Base-by-base conservation (phyloP, 2,329 filamentous ascomycete genomes). In the Claviceps cyperi region DNA sequence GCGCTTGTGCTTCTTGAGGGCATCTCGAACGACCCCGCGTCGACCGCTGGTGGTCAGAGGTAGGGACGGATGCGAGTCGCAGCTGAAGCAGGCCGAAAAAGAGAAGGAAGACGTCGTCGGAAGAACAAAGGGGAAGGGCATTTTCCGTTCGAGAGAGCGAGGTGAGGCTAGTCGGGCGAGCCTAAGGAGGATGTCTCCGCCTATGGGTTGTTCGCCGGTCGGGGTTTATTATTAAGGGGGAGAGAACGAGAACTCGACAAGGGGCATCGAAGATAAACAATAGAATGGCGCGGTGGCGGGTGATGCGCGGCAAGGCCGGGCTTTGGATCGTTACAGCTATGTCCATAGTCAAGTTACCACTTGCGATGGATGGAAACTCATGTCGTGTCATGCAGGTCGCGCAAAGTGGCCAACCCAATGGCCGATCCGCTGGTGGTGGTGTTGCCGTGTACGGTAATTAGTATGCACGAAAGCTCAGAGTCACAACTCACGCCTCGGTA, bases 41-140 rank as follows among this genome's bases (percentile, higher is more conserved):
- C 87, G 81, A 8, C 86, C 91, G 56, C 89, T 90, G 21, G 88
- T 83, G 50, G 79, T 78, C 58, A 91, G 78, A 22, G 89, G 87
- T 41, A 98, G 75, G 0, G 91, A 95, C 3, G 92, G 91, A 66
- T 97, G 91, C 2, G 87, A 88, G 55, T 82, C 78, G 60, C 85
- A 91, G 58, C 70, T 77, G 66, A 94, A 83, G 66, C 75, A 84
- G 38, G 83, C 74, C 21, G 86, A 84, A 63, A 95, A 91, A 48
- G 86, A 83, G 62, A 94, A 83, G 49, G 84, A 79, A 36, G 89
- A 94, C 5, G 91, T 96, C 1, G 91, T 97, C 2, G 92, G 90
- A 35, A 97, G 79, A 11, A 78, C 70, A 61, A 95, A 96, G 13
- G 86, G 84, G 63, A 86, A 97, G 35, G 91, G 90, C 92, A 97